phyloP scores from a whole-genome alignment of 805 yeast species.

The Ogataea minuta region DNA sequence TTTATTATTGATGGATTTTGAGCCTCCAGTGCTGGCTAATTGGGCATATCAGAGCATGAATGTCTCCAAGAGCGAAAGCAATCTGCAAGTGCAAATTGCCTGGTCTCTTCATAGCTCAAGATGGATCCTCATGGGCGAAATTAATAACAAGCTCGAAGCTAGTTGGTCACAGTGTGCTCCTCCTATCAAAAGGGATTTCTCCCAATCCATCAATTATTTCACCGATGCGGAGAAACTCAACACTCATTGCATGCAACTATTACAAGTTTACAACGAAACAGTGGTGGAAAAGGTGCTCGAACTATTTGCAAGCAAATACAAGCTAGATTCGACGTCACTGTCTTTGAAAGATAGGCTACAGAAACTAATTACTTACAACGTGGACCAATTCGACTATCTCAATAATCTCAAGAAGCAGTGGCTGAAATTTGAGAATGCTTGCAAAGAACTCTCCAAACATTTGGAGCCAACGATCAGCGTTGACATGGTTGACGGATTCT shows the following conservation, averaged over 20 bases:
- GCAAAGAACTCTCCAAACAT: constrained; percentile 65
- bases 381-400: constrained; percentile 35
- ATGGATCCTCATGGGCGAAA: constrained; percentile 22
- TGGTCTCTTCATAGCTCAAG: constrained; percentile 27
- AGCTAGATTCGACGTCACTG: constrained; percentile 11
- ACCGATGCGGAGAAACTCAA: constrained; percentile 18
- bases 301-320: constrained; percentile 16
- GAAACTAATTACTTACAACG: constrained; percentile 23
- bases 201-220: constrained; percentile 11
- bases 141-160: constrained; percentile 5
- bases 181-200: constrained; percentile 12
- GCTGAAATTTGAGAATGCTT: constrained; percentile 66
- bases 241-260: constrained; percentile 42
- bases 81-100: constrained; percentile 21
- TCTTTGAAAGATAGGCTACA: constrained; percentile 36
- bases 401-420: constrained; percentile 51
- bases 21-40: constrained; percentile 18
- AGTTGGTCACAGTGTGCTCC: constrained; percentile 19
- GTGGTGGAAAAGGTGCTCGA: constrained; percentile 48
- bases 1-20: constrained; percentile 10
- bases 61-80: constrained; percentile 8
- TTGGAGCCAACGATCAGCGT: constrained; percentile 60
- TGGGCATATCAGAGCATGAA: constrained; percentile 30
- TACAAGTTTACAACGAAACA: constrained; percentile 48
- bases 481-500: constrained; percentile 33